Evolutionary conservation across 108 stramenopile genomes (phyloP).

Genomic region (Fragilaria crotonensis): DNA sequence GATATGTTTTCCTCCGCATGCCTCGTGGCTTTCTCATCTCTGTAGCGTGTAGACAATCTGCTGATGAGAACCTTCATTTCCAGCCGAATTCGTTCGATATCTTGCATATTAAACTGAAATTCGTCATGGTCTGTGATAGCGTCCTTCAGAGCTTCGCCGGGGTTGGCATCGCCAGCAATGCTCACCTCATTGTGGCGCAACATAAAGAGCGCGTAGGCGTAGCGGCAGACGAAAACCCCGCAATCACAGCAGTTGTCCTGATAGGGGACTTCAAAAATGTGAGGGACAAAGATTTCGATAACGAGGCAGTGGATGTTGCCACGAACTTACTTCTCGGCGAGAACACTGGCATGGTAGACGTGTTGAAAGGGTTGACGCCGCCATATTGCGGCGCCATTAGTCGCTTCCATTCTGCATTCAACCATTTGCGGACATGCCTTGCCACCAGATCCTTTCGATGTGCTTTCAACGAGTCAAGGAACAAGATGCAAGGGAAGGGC

Average conservation of each 20-base stretch:
- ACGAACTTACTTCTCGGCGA: constrained; percentile 51
- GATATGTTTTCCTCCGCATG: too few species aligned
- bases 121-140: constrained; percentile 37
- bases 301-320: not conserved
- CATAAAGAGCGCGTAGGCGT: constrained; percentile 61
- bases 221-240: constrained; percentile 86
- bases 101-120: constrained; percentile 56
- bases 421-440: constrained; percentile 47
- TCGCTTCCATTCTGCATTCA: constrained; percentile 71
- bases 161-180: not conserved
- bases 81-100: constrained; percentile 58
- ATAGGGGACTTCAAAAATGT: constrained; percentile 48
- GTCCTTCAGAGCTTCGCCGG: constrained; percentile 3
- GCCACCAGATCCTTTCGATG: constrained; percentile 50
- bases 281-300: constrained; percentile 1
- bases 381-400: constrained; percentile 7
- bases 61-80: constrained; percentile 53
- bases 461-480: constrained; percentile 73
- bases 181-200: constrained; percentile 19
- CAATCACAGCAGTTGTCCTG: constrained; percentile 85
- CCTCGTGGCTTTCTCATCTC: too few species aligned
- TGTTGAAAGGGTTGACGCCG: constrained; percentile 23
- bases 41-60: too few species aligned
- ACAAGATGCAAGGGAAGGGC: constrained; percentile 68
- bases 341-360: constrained; percentile 29